Conservation (phyloP, 2,329 filamentous ascomycete species). For the Incumbomyces delicatus region DNA sequence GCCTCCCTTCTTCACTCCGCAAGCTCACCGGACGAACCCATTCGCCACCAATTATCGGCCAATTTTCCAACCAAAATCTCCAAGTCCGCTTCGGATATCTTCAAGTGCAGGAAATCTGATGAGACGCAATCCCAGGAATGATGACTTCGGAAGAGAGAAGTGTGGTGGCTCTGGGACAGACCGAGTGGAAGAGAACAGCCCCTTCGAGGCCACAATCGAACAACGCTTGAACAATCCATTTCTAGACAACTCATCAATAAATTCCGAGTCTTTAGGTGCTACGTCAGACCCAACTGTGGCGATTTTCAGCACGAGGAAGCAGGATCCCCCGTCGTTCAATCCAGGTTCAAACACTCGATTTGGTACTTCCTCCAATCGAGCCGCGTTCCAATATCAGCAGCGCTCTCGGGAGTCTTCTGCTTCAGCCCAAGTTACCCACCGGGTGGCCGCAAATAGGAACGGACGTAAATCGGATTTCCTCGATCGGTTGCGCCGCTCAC, state of each 20-base stretch:
- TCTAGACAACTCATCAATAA: not conserved
- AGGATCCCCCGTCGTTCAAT: too few relatives aligned
- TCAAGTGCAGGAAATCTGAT: slow-evolving; percentile 18
- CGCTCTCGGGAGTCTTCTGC: slow-evolving; percentile 11
- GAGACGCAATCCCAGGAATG: slow-evolving; percentile 3
- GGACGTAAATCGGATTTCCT: slow-evolving; percentile 31
- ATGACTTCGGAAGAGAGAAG: too few relatives aligned
- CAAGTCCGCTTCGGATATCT: slow-evolving; percentile 18
- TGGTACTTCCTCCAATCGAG: not conserved
- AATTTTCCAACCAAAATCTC: slow-evolving; percentile 9
- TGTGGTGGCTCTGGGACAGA: not conserved
- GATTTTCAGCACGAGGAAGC: too few relatives aligned
- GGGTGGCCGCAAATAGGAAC: slow-evolving; percentile 14
- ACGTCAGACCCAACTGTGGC: not conserved
- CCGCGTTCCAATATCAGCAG: slow-evolving; percentile 15
- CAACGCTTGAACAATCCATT: not conserved
- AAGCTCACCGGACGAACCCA: slow-evolving; percentile 33
- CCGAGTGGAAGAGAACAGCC: not conserved
- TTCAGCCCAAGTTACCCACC: slow-evolving; percentile 8
- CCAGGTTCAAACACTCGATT: too few relatives aligned
- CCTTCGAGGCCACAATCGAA: too few relatives aligned
- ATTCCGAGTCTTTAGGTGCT: too few relatives aligned
- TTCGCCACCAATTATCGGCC: slow-evolving; percentile 26
- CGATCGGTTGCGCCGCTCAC: slow-evolving; percentile 29
- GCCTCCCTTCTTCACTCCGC: slow-evolving; percentile 7